These are phyloP conservation scores for Kazachstania bromeliacearum DNA, from an alignment of 805 yeast species.

Conservation along the genomic window DNA sequence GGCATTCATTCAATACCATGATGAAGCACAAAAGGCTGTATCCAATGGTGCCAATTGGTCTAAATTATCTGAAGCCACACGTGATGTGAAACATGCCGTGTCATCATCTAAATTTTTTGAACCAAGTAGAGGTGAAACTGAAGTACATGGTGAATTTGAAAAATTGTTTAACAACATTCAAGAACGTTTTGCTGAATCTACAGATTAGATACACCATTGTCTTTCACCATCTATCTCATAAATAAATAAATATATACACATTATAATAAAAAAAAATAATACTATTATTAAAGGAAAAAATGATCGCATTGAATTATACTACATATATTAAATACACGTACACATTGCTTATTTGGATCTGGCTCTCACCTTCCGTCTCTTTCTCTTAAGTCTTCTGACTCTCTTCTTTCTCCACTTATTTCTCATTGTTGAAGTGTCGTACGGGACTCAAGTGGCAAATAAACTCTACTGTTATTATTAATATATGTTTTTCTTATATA, in stretches of 20 bases:
- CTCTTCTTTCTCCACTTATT: conserved; percentile 97
- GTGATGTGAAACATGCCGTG: conserved; percentile 87
- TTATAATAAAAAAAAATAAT: background rate
- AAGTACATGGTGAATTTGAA: conserved; percentile 66
- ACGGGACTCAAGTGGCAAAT: no score
- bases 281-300: background rate
- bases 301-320: background rate
- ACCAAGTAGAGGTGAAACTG: conserved; percentile 85
- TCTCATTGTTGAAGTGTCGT: conserved; percentile 78
- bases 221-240: background rate
- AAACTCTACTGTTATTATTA: no score
- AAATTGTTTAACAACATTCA: conserved; percentile 63
- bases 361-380: conserved; percentile 99
- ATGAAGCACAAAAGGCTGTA: conserved; percentile 96
- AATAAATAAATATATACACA: background rate
- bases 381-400: conserved; percentile 99
- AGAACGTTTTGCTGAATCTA: conserved; percentile 91
- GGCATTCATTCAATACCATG: conserved; percentile 81
- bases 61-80: conserved; percentile 78
- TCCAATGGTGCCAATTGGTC: conserved; percentile 92
- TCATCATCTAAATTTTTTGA: conserved; percentile 93
- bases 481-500: no score
- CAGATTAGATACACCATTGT: conserved; percentile 46
- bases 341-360: conserved; percentile 83
- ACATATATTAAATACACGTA: background rate